Percentiles rank a stretch among this genome's conserved stretches.
Evolutionary conservation across 495 filamentous ascomycete genomes (phyloP).

Genomic region (Penicillium nucicola): DNA sequence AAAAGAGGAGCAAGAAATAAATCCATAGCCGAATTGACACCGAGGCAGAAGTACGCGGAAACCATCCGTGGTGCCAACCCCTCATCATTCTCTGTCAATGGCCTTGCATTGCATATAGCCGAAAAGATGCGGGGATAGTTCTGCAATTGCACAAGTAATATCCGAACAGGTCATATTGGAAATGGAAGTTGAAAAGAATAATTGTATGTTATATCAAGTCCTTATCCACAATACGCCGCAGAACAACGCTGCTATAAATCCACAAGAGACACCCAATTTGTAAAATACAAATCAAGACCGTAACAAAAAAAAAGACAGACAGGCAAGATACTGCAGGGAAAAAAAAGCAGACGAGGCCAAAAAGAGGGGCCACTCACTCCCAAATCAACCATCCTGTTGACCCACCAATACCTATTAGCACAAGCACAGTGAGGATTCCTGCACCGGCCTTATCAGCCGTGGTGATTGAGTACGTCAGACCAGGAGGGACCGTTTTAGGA

Average conservation of each 20-base stretch:
- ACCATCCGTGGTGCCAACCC: slow-evolving; percentile 1
- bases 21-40: neutral
- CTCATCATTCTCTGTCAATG: neutral
- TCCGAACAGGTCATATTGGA: no score
- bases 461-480: slow-evolving; percentile 18
- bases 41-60: slow-evolving; percentile 8
- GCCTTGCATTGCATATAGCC: neutral
- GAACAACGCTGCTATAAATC: neutral
- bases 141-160: no score
- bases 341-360: neutral
- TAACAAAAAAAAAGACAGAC: neutral
- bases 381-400: slow-evolving; percentile 31
- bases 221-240: slow-evolving; percentile 17
- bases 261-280: neutral
- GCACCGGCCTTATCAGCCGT: slow-evolving; percentile 32
- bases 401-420: slow-evolving; percentile 25
- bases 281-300: neutral
- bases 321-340: neutral
- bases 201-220: slow-evolving; percentile 3
- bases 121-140: neutral
- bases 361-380: slow-evolving; percentile 15
- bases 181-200: neutral
- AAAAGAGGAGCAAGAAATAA: no score
- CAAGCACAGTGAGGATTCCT: slow-evolving; percentile 31
- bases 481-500: slow-evolving; percentile 6